These are phyloP conservation scores for Astrothelium subdiscretum DNA, from an alignment of 495 filamentous ascomycete species.

Conservation along the genomic window DNA sequence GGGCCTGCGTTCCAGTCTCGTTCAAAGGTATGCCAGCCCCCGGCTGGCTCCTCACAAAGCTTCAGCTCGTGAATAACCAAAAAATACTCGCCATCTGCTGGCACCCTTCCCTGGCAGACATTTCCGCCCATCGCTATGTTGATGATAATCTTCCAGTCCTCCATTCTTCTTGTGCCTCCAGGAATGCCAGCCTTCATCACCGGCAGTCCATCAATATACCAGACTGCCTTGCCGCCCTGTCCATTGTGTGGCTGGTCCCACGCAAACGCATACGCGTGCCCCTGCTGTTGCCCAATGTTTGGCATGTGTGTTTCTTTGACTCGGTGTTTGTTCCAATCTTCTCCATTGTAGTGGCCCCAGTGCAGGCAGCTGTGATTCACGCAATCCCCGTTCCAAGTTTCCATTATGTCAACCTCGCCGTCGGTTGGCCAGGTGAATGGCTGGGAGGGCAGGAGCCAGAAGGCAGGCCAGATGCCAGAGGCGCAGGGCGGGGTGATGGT, in stretches of 20 bases:
- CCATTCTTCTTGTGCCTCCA: conserved; percentile 28
- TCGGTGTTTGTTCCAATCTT: conserved; percentile 34
- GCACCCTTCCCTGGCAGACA: conserved; percentile 30
- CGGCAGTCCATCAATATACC: conserved; percentile 34
- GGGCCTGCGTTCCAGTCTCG: conserved; percentile 23
- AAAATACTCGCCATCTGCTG: conserved; percentile 31
- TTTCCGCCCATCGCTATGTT: conserved; percentile 39
- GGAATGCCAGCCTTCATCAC: conserved; percentile 34
- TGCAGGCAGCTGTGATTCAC: conserved; percentile 36
- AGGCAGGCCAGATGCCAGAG: conserved; percentile 35
- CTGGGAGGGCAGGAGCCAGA: conserved; percentile 34
- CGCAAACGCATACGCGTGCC: conserved; percentile 26
- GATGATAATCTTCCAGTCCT: conserved; percentile 31
- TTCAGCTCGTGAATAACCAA: conserved; percentile 31
- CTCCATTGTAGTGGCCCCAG: conserved; percentile 33
- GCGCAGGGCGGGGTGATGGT: conserved; percentile 29
- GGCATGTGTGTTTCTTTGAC: conserved; percentile 27
- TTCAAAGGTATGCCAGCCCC: conserved; percentile 33
- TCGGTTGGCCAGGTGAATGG: conserved; percentile 28
- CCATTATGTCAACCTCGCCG: conserved; percentile 24
- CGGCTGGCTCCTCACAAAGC: conserved; percentile 27
- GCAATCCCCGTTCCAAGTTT: conserved; percentile 23
- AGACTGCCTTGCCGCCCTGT: conserved; percentile 25
- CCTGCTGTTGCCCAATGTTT: conserved; percentile 17
- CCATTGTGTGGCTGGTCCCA: conserved; percentile 29